Percentiles rank a stretch among this genome's conserved stretches.
These are phyloP conservation scores for Penicillium frequentans DNA, from an alignment of 2,329 filamentous ascomycete species.

Conservation along the genomic window DNA sequence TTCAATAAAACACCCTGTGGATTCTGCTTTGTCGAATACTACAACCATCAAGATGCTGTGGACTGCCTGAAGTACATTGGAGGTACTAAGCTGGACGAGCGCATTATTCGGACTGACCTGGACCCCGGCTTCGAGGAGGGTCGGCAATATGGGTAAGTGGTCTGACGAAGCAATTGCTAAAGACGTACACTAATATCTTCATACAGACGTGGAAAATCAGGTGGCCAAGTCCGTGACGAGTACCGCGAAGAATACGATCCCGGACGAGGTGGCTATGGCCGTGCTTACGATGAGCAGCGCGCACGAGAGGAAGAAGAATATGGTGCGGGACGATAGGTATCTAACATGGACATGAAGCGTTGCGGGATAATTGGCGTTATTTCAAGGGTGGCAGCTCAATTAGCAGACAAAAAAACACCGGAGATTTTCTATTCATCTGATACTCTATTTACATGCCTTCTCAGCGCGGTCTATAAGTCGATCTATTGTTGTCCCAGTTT, in stretches of 20 bases:
- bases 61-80: constrained; percentile 99
- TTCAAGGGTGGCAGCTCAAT: constrained; percentile 30
- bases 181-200: constrained; percentile 16
- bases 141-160: constrained; percentile 76
- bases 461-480: constrained; percentile 10
- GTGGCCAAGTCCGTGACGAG: constrained; percentile 95
- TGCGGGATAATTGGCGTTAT: constrained; percentile 36
- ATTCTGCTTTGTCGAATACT: constrained; percentile 99
- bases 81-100: constrained; percentile 95
- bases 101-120: constrained; percentile 90
- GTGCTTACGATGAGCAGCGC: constrained; percentile 67
- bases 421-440: constrained; percentile 29
- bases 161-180: background rate
- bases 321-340: constrained; percentile 53
- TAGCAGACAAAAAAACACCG: constrained; percentile 24
- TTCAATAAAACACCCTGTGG: constrained; percentile 98
- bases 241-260: constrained; percentile 97
- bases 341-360: constrained; percentile 11
- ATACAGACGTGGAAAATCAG: constrained; percentile 76
- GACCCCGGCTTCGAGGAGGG: constrained; percentile 97
- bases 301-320: constrained; percentile 61
- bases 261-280: constrained; percentile 83
- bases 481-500: constrained; percentile 20
- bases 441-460: constrained; percentile 27
- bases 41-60: constrained; percentile 92